Evolutionary conservation across 1,284 basidiomycete species (phyloP).

Genomic region (Pholiota adiposa): DNA sequence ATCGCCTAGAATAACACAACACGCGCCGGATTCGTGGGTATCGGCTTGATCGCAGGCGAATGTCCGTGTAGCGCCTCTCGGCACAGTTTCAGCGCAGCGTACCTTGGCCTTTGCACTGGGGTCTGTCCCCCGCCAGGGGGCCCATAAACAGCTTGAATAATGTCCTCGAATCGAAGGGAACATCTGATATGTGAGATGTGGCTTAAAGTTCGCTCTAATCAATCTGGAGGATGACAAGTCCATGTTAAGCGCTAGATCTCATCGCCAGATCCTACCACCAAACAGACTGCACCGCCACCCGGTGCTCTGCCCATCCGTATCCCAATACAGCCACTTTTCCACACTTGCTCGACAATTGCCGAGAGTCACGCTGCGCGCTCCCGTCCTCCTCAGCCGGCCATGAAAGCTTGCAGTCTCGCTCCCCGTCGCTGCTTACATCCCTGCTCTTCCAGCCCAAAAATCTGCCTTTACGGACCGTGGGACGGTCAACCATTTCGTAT

Average conservation of each 20-base stretch:
- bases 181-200: slow-evolving; percentile 30
- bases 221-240: slow-evolving; percentile 22
- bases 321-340: slow-evolving; percentile 26
- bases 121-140: slow-evolving; percentile 15
- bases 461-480: not conserved
- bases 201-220: slow-evolving; percentile 38
- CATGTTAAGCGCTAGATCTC: slow-evolving; percentile 16
- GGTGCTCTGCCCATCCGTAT: slow-evolving; percentile 27
- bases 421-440: not conserved
- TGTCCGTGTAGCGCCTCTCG: slow-evolving; percentile 26
- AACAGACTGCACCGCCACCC: slow-evolving; percentile 35
- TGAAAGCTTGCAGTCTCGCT: slow-evolving; percentile 2
- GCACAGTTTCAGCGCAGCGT: slow-evolving; percentile 20
- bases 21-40: slow-evolving; percentile 22
- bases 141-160: slow-evolving; percentile 24
- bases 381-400: not conserved
- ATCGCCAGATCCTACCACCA: slow-evolving; percentile 17
- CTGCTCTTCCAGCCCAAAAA: not conserved
- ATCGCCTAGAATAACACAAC: slow-evolving; percentile 29
- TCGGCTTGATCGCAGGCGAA: slow-evolving; percentile 29
- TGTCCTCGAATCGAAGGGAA: slow-evolving; percentile 19
- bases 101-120: slow-evolving; percentile 17
- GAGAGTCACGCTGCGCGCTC: slow-evolving; percentile 7
- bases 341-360: slow-evolving; percentile 18
- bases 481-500: not conserved